phyloP scores from a whole-genome alignment of 176 grass and related monocot genomes.

The Zea luxurians region DNA sequence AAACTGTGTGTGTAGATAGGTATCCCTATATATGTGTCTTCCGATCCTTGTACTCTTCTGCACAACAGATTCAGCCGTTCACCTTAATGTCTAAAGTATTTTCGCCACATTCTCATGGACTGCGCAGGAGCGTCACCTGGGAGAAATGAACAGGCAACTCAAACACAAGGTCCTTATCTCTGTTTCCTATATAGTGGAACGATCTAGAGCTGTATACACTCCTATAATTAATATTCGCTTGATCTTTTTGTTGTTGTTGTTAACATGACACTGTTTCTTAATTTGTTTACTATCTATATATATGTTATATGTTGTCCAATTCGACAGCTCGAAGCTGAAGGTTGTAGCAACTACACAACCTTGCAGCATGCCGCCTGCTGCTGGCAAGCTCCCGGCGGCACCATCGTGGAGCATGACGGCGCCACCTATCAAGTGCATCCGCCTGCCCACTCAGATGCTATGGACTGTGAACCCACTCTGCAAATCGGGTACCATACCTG shows the following conservation, averaged over 20 bases:
- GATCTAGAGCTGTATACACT: neutral
- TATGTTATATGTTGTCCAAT: neutral
- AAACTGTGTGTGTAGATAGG: neutral
- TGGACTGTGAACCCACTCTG: constrained; percentile 81
- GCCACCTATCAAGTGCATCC: constrained; percentile 58
- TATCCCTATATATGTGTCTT: neutral
- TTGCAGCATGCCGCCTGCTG: constrained; percentile 52
- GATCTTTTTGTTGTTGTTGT: neutral
- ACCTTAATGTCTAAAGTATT: neutral
- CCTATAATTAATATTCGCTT: neutral
- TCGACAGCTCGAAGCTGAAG: constrained; percentile 71
- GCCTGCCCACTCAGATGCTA: constrained; percentile 46
- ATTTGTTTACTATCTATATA: neutral
- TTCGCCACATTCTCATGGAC: neutral
- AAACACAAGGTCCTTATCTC: constrained; percentile 60
- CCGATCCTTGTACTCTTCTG: neutral
- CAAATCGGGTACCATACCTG: constrained; percentile 69
- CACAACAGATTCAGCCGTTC: neutral
- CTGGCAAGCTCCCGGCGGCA: constrained; percentile 53
- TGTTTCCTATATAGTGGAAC: neutral
- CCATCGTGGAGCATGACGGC: constrained; percentile 40
- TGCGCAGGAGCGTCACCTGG: constrained; percentile 80
- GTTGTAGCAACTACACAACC: constrained; percentile 48
- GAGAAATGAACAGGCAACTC: constrained; percentile 92
- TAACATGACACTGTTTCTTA: neutral